Evolutionary conservation across 129 eudicot species (phyloP).

Genomic region (Flaveria trinervia): DNA sequence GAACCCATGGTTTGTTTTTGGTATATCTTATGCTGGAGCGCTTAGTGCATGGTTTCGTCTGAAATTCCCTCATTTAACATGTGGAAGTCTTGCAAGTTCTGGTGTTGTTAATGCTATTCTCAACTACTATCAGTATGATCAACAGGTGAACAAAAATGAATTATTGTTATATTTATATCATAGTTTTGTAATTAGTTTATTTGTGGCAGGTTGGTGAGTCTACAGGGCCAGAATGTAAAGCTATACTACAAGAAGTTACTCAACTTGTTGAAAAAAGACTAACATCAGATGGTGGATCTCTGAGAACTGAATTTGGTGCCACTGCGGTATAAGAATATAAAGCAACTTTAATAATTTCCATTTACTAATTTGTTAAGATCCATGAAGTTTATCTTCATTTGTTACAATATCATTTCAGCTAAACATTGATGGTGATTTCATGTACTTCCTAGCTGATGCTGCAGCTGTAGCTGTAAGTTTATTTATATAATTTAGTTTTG

Average conservation of each 20-base stretch:
- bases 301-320: slow-evolving; percentile 72
- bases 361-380: slow-evolving; percentile 1
- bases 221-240: slow-evolving; percentile 95
- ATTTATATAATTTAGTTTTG: neutral
- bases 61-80: slow-evolving; percentile 95
- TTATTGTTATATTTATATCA: neutral
- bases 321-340: slow-evolving; percentile 47
- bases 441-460: slow-evolving; percentile 95
- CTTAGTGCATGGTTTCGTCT: slow-evolving; percentile 98
- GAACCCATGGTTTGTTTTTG: slow-evolving; percentile 96
- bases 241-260: slow-evolving; percentile 86
- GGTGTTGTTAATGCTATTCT: slow-evolving; percentile 85
- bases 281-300: slow-evolving; percentile 47
- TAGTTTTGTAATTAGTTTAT: slow-evolving; percentile 13
- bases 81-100: slow-evolving; percentile 99
- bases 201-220: slow-evolving; percentile 81
- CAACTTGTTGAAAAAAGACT: slow-evolving; percentile 73
- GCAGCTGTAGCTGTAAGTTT: slow-evolving; percentile 77
- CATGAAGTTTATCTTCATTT: slow-evolving; percentile 6
- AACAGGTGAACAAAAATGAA: slow-evolving; percentile 56
- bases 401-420: slow-evolving; percentile 52
- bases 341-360: neutral
- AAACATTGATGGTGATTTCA: slow-evolving; percentile 76
- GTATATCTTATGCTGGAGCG: slow-evolving; percentile 94
- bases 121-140: slow-evolving; percentile 77